These are phyloP conservation scores for Tagetes patula DNA, from an alignment of 129 eudicot genomes.

Conservation along the genomic window DNA sequence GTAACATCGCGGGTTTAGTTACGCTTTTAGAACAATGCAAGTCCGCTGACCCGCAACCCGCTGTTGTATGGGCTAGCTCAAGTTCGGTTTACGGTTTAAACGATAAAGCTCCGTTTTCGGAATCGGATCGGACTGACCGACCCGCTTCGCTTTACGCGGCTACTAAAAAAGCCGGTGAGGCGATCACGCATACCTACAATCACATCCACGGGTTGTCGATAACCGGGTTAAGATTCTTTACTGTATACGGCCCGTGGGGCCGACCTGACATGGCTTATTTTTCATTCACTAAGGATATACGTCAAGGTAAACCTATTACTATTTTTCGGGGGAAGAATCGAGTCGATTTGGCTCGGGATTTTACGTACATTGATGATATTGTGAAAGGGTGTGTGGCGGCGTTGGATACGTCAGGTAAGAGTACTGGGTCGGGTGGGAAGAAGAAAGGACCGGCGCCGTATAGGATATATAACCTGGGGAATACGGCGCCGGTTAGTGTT, in stretches of 20 bases:
- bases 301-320: constrained; percentile 47
- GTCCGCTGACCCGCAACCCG: constrained; percentile 51
- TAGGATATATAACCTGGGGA: constrained; percentile 63
- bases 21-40: constrained; percentile 48
- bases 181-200: constrained; percentile 50
- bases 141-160: constrained; percentile 67
- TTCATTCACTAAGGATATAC: constrained; percentile 42
- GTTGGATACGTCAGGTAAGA: constrained; percentile 53
- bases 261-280: constrained; percentile 68
- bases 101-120: constrained; percentile 54
- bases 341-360: constrained; percentile 64
- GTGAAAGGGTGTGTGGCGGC: constrained; percentile 64
- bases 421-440: constrained; percentile 69
- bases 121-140: constrained; percentile 51
- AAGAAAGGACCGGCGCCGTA: constrained; percentile 54
- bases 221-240: constrained; percentile 55
- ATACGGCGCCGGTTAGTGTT: constrained; percentile 66
- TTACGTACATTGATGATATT: constrained; percentile 58
- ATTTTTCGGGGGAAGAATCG: constrained; percentile 50
- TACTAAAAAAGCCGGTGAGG: constrained; percentile 63
- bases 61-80: constrained; percentile 57
- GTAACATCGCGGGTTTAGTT: constrained; percentile 55
- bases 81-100: constrained; percentile 64
- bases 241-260: constrained; percentile 70
- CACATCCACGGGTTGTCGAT: constrained; percentile 58